Base-by-base conservation (phyloP, 1,139 yeast species). In the Blastobotrys persicus region DNA sequence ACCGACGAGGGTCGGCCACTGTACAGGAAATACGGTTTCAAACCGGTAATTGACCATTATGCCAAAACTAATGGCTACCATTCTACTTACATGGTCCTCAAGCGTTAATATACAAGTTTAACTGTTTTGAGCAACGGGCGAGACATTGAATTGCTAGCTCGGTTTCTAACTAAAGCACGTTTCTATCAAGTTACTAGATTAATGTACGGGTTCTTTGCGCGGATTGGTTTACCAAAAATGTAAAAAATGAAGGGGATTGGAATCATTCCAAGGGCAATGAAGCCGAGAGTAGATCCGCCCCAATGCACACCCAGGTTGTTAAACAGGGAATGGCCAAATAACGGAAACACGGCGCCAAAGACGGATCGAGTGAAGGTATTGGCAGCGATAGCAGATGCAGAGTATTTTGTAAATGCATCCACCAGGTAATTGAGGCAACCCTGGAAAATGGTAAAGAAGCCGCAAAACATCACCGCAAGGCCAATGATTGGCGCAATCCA, bases 331-430 rank as follows among this genome's bases (percentile, higher is more conserved):
- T 78, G 71, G 1, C 85, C 80, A 65, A 87, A 87, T 37, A 88
- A 69, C 1, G 95, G 95, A 69, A 88, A 86, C 1, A 85, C 79
- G 5, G 87, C 85, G 3, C 89, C 88, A 70, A 84, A 71, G 2
- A 78, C 59, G 49, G 86, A 82, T 61, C 96, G 75, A 49, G 83
- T 70, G 54, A 87, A 76, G 31, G 87, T 81, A 63, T 83, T 86
- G 9, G 91, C 89, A 4, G 94, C 95, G 65, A 87, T 74, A 0
- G 89, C 94, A 9, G 89, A 81, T 0, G 96, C 95, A 9, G 89
- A 81, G 55, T 76, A 80, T 20, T 72, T 68, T 28, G 78, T 71
- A 62, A 82, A 85, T 0, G 85, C 78, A 63, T 81, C 84, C 4
- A 81, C 81, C 41, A 84, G 71, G 59, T 85, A 85, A 50, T 78